Percentiles rank a stretch among this genome's conserved stretches.
These are phyloP conservation scores for Aquilaria agallochum DNA, from an alignment of 441 rosid genomes.

Conservation along the genomic window DNA sequence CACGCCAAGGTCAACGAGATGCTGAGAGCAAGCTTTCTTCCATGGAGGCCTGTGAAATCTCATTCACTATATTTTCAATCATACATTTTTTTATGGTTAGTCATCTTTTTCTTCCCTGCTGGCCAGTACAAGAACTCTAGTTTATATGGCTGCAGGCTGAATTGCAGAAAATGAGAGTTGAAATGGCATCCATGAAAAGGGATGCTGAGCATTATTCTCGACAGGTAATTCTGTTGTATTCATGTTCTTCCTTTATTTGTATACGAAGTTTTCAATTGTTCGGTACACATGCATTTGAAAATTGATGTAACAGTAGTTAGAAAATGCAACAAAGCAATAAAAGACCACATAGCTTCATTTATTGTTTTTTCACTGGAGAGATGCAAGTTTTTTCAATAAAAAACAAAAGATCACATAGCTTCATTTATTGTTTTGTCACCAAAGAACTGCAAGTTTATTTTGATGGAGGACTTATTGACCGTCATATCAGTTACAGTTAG, in stretches of 20 bases:
- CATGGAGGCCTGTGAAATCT: conserved; percentile 58
- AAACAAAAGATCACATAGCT: too few species aligned
- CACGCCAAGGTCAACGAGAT: conserved; percentile 94
- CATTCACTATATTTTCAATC: conserved; percentile 10
- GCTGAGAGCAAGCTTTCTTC: conserved; percentile 93
- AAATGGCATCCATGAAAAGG: conserved; percentile 98
- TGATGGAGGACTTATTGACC: too few species aligned
- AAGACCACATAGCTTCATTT: too few species aligned
- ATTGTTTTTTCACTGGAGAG: too few species aligned
- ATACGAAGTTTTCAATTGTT: conserved; percentile 9
- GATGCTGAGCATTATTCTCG: conserved; percentile 99
- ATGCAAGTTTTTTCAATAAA: too few species aligned
- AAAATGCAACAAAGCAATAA: too few species aligned
- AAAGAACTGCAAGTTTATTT: too few species aligned
- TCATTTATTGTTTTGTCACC: too few species aligned
- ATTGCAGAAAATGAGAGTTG: conserved; percentile 92
- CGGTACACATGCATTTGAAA: not conserved
- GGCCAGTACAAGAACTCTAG: not conserved
- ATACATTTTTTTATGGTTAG: conserved; percentile 10
- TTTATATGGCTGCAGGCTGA: conserved; percentile 66
- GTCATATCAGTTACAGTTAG: too few species aligned
- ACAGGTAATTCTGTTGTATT: conserved; percentile 51
- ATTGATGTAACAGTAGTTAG: not conserved
- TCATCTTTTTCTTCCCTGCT: conserved; percentile 2
- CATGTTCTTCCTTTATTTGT: conserved; percentile 13